Base-by-base conservation (phyloP, 495 filamentous ascomycete species). In the Xylaria flabelliformis region DNA sequence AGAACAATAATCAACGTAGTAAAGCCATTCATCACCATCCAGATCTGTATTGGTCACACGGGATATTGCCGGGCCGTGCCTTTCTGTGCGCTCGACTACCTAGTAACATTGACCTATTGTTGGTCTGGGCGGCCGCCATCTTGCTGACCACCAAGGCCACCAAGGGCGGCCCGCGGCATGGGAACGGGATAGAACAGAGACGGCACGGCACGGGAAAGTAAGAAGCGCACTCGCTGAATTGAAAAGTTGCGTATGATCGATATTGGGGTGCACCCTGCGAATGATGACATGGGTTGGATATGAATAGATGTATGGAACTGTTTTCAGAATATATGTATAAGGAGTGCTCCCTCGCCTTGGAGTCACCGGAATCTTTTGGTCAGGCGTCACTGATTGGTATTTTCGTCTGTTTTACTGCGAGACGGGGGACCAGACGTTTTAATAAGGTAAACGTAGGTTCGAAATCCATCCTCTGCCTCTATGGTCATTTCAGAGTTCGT, bases 131-230 rank as follows among this genome's bases (percentile, higher is more conserved):
- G 39, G 39, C 39, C 10, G 24, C 64, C 24, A 41, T 39, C 46
- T 51, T 46, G 46, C 64, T 66, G 64, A 66, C 65, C 48, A 67
- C 65, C 65, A 67, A 24, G 10, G 19, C 10, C 36, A 19, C 26
- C 39, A 44, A 42, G 10, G 61, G 32, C 50, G 29, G 48, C 65
- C 36, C 48, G 48, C 50, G 36, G 64, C 48, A 55, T 48, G 48
- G 63, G 65, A 55, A 44, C 65, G 50, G 65, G n/a, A 56, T 50
- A 32, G 17, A 42, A 56, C 48, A 39, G 50, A 42, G 34, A 56
- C 65, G 65, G 65, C n/a, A 41, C 65, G 65, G 65, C 34, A 53
- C 19, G 46, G 41, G 29, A 51, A 24, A 32, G 19, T 32, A 36
- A n/a, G 8, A 12, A 19, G 46, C 29, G 32, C 46, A 21, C 29